These are phyloP conservation scores for Fusarium incarnatum DNA, from an alignment of 2,329 filamentous ascomycete genomes.

Conservation along the genomic window DNA sequence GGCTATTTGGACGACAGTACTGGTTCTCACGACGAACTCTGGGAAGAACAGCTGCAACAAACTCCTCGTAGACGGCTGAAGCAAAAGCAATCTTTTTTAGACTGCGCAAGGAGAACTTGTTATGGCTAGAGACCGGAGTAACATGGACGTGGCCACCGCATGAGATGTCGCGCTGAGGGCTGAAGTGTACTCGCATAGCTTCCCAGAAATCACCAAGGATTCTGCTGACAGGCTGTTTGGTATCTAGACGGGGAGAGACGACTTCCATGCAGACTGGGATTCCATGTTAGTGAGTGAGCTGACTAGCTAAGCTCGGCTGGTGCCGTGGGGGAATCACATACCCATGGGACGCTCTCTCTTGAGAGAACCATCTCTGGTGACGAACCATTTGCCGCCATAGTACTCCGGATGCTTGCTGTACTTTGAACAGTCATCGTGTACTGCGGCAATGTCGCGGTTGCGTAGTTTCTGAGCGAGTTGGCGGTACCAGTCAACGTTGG, in stretches of 20 bases:
- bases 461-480: slow-evolving; percentile 54
- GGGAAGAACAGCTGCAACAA: slow-evolving; percentile 50
- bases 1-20: slow-evolving; percentile 52
- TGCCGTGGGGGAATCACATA: slow-evolving; percentile 36
- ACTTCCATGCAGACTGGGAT: slow-evolving; percentile 56
- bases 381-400: slow-evolving; percentile 57
- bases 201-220: slow-evolving; percentile 57
- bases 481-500: slow-evolving; percentile 56
- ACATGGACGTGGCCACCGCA: slow-evolving; percentile 57
- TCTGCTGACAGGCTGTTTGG: slow-evolving; percentile 48
- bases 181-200: slow-evolving; percentile 57
- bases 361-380: slow-evolving; percentile 55
- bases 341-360: slow-evolving; percentile 53
- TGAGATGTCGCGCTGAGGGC: slow-evolving; percentile 50
- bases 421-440: slow-evolving; percentile 53
- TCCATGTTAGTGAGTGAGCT: slow-evolving; percentile 22
- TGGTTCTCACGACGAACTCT: slow-evolving; percentile 51
- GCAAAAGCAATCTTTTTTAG: slow-evolving; percentile 55
- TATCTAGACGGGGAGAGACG: slow-evolving; percentile 55
- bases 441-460: slow-evolving; percentile 54
- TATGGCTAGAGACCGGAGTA: slow-evolving; percentile 50
- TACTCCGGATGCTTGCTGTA: slow-evolving; percentile 58
- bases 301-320: background rate
- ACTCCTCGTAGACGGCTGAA: slow-evolving; percentile 51
- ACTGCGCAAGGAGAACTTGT: slow-evolving; percentile 52